Conservation (phyloP, 441 rosid species). For the Croton laevigatus region DNA sequence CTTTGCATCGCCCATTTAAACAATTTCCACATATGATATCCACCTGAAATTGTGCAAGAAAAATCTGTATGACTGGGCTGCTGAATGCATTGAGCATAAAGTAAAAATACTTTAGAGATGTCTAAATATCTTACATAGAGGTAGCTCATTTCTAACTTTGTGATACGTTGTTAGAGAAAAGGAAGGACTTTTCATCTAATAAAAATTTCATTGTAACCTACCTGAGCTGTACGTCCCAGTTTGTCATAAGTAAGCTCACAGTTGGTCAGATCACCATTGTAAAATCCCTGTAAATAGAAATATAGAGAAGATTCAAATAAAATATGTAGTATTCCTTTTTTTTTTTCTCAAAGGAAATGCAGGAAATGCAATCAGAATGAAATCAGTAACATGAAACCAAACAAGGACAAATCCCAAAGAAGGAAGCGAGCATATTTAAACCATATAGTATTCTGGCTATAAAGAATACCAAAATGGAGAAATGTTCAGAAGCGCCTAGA, state of each 20-base stretch:
- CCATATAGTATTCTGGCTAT: constrained; percentile 13
- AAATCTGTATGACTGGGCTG: constrained; percentile 7
- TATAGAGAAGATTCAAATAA: constrained; percentile 6
- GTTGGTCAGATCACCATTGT: constrained; percentile 67
- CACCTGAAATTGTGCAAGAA: constrained; percentile 51
- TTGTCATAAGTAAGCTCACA: constrained; percentile 84
- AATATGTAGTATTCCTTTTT: no score
- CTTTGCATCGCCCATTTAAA: constrained; percentile 72
- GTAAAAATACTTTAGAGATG: not conserved
- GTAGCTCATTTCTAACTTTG: not conserved
- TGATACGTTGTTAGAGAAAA: not conserved
- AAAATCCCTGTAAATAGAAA: constrained; percentile 49
- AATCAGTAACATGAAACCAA: no score
- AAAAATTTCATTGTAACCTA: constrained; percentile 25
- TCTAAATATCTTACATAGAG: not conserved
- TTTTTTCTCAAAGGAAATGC: no score
- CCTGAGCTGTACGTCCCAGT: constrained; percentile 94
- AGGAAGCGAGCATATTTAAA: not conserved
- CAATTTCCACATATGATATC: constrained; percentile 82
- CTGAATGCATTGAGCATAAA: constrained; percentile 9
- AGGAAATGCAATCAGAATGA: no score
- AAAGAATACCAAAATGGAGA: not conserved
- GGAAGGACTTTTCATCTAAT: constrained; percentile 1
- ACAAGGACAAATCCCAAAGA: no score
- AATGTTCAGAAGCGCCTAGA: not conserved